Conservation (phyloP, 306 rosid genomes). For the Sphenostylis stenocarpa region DNA sequence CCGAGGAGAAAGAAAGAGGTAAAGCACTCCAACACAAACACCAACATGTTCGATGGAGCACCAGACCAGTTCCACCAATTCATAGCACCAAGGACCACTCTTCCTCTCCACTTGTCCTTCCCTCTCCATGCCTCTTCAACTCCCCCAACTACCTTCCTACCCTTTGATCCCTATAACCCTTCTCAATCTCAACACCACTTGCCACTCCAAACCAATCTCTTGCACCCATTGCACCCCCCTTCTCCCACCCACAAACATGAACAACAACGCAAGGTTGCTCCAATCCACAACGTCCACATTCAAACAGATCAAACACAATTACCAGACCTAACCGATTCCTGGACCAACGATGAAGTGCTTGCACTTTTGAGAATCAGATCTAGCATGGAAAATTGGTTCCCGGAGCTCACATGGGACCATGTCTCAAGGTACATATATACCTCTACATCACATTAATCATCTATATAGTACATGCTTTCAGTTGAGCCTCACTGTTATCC, state of each 20-base stretch:
- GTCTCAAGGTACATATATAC: slow-evolving; percentile 65
- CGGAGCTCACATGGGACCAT: slow-evolving; percentile 82
- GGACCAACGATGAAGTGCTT: slow-evolving; percentile 72
- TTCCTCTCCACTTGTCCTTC: slow-evolving; percentile 47
- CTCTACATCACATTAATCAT: not conserved
- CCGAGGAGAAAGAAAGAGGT: not conserved
- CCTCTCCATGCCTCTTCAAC: slow-evolving; percentile 44
- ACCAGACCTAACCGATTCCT: slow-evolving; percentile 36
- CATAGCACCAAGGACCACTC: slow-evolving; percentile 57
- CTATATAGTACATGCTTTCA: not conserved
- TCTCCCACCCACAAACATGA: slow-evolving; percentile 27
- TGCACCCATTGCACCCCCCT: slow-evolving; percentile 44
- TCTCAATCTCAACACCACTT: slow-evolving; percentile 12
- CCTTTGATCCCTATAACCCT: slow-evolving; percentile 35
- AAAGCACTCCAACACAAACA: not conserved
- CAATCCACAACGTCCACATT: slow-evolving; percentile 28
- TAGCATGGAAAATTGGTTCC: slow-evolving; percentile 69
- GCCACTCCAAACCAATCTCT: slow-evolving; percentile 35
- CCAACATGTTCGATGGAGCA: slow-evolving; percentile 69
- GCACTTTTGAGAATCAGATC: slow-evolving; percentile 88
- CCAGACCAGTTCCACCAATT: slow-evolving; percentile 76
- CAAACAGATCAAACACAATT: slow-evolving; percentile 23
- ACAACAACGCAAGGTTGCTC: not conserved
- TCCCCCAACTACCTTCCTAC: slow-evolving; percentile 17
- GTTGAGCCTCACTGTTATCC: not conserved